A percentile compares a stretch with the other conserved stretches of the same genome.
Evolutionary conservation across 495 filamentous ascomycete genomes (phyloP).

Genomic region (Amphirosellinia nigrospora): DNA sequence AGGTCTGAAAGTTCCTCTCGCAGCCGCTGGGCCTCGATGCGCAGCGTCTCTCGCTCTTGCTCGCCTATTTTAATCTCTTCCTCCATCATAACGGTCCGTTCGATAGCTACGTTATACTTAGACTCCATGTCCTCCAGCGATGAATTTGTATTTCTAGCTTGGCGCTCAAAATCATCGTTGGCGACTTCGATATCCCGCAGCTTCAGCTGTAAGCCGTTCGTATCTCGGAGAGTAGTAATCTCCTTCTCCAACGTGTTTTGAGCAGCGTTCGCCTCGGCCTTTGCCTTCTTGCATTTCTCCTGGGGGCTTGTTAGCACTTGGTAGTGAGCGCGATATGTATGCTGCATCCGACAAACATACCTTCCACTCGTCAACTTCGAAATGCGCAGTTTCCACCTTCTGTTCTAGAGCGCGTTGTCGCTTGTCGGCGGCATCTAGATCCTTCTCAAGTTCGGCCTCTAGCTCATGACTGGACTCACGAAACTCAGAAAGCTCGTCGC

Average conservation of each 20-base stretch:
- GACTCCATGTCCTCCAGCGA: constrained; percentile 96
- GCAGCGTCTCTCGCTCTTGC: constrained; percentile 82
- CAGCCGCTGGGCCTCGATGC: constrained; percentile 87
- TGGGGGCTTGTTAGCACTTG: constrained; percentile 44
- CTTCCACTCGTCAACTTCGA: constrained; percentile 98
- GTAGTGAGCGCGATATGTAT: neutral
- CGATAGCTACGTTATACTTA: constrained; percentile 93
- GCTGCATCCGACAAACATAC: constrained; percentile 55
- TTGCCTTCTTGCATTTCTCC: constrained; percentile 96
- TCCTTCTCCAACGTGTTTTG: constrained; percentile 94
- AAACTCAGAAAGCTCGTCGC: constrained; percentile 91
- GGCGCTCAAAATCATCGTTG: constrained; percentile 97
- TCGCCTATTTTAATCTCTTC: constrained; percentile 91
- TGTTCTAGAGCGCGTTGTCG: constrained; percentile 83
- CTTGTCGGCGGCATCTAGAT: constrained; percentile 94
- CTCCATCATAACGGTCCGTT: constrained; percentile 89
- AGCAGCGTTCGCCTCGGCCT: constrained; percentile 78
- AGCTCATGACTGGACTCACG: constrained; percentile 92
- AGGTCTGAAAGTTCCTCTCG: constrained; percentile 90
- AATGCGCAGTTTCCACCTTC: constrained; percentile 81
- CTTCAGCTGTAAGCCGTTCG: constrained; percentile 78
- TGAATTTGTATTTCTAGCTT: constrained; percentile 90
- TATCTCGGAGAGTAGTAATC: constrained; percentile 85
- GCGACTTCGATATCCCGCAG: constrained; percentile 95
- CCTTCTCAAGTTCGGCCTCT: constrained; percentile 93